Conservation (phyloP, 75 land plant genomes). For the Pseudotsuga menziesii region DNA sequence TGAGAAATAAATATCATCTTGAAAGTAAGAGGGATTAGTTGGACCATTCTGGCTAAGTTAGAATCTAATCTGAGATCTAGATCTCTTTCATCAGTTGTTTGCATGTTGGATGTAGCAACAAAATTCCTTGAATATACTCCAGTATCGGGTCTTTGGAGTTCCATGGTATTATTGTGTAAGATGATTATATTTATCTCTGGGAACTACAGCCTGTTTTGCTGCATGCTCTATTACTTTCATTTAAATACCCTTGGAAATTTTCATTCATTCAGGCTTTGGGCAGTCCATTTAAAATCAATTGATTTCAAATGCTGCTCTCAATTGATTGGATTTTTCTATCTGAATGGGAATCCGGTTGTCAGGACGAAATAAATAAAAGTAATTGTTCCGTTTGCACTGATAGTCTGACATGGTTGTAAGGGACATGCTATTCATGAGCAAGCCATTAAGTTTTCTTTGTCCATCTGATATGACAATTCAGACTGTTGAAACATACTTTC, state of each 20-base stretch:
- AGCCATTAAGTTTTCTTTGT: not conserved
- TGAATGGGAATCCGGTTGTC: not conserved
- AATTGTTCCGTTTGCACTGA: not conserved
- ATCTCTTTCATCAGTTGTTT: not conserved
- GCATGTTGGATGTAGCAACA: not conserved
- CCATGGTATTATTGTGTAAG: not conserved
- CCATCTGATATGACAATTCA: not conserved
- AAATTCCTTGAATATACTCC: not conserved
- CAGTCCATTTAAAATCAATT: not conserved
- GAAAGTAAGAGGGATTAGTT: not conserved
- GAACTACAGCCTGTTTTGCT: not conserved
- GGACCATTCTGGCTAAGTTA: not conserved
- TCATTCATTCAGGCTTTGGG: not conserved
- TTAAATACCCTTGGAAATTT: not conserved
- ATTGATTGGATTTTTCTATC: not conserved
- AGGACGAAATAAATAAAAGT: not conserved
- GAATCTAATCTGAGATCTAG: conserved; percentile 1
- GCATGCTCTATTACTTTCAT: not conserved
- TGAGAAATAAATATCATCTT: too few relatives aligned
- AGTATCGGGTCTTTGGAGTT: not conserved
- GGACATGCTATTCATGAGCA: not conserved
- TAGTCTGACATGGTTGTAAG: not conserved
- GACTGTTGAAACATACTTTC: not conserved
- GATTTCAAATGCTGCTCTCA: not conserved
- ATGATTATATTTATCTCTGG: not conserved